Base-by-base conservation (phyloP, 1,284 basidiomycete genomes). In the Tilletia walkeri region DNA sequence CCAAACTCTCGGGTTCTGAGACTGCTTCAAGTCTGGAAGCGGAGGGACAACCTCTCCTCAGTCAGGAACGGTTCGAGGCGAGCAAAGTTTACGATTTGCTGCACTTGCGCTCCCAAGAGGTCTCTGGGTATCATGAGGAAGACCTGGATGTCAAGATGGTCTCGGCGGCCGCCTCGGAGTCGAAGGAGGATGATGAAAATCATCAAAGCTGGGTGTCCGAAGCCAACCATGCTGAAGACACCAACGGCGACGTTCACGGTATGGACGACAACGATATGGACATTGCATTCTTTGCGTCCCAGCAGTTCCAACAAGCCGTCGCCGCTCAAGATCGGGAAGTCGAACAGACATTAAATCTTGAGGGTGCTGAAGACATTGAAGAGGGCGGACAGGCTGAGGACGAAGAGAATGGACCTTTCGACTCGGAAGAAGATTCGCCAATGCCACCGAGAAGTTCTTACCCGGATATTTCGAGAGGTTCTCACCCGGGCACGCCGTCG, bases 181-280 rank as follows among this genome's bases (percentile, higher is more conserved):
- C 6, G 41, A 45, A 45, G 6, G 41, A 14, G 9, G 41, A 45
- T 45, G 9, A 45, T 45, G 9, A 45, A 45, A 3, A 7, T 7
- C 9, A 7, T 45, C 41, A 45, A 3, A 45, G 41, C 41, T 1
- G 41, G 9, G 41, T 14, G 6, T 45, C 3, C 14, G 14, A 45
- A 10, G 50, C 12, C 6, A 30, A 41, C 12, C 53, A 54, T 47
- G 49, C 56, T n/a, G 39, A 68, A n/a, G 41, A 45, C 14, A 7
- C 41, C 14, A 7, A 14, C 41, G 41, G 14, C 14, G 41, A 14
- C 6, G 14, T 14, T 45, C 9, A 7, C 6, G 75, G 80, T 7
- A 74, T 84, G 14, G 78, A 83, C 48, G 68, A 71, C 2, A 83
- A 84, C 49, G 83, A 84, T 67, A 80, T 80, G 18, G 73, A 81